Conservation (phyloP, 352 stramenopile genomes). For the Blastocystis hominis region DNA sequence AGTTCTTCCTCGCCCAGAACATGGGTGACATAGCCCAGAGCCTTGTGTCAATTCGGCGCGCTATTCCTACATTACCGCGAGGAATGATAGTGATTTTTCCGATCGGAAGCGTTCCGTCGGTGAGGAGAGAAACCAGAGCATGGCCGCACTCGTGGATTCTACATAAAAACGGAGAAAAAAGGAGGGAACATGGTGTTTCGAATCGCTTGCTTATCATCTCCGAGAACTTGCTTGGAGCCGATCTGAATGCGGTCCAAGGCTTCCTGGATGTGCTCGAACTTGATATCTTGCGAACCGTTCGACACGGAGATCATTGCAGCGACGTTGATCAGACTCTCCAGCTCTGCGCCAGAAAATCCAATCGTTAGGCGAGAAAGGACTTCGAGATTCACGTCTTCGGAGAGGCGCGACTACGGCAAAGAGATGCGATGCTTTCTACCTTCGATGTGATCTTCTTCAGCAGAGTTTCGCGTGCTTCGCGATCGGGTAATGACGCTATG, state of each 20-base stretch:
- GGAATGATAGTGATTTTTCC: constrained; percentile 99
- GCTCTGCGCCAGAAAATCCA: constrained; percentile 85
- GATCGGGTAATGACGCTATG: constrained; percentile 80
- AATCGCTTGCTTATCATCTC: not conserved
- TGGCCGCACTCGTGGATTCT: constrained; percentile 86
- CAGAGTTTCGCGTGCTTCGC: constrained; percentile 82
- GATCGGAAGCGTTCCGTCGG: constrained; percentile 83
- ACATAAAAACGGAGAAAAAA: constrained; percentile 63
- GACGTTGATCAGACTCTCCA: constrained; percentile 92
- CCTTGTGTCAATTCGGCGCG: constrained; percentile 69
- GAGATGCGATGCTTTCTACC: not conserved
- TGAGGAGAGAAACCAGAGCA: constrained; percentile 85
- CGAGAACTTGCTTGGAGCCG: constrained; percentile 65
- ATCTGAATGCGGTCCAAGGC: constrained; percentile 99
- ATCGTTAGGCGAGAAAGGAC: constrained; percentile 82
- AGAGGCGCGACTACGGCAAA: constrained; percentile 70
- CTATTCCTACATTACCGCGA: constrained; percentile 89
- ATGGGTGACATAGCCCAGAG: not conserved
- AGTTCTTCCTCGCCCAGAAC: not conserved
- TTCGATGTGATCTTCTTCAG: constrained; percentile 86
- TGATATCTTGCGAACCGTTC: constrained; percentile 71
- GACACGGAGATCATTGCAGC: constrained; percentile 71
- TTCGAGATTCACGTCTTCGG: constrained; percentile 82
- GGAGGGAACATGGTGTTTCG: constrained; percentile 73
- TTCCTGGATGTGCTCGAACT: constrained; percentile 89